Evolutionary conservation across 768 basidiomycete species (phyloP).

Genomic region (Lactarius sanguifluus): DNA sequence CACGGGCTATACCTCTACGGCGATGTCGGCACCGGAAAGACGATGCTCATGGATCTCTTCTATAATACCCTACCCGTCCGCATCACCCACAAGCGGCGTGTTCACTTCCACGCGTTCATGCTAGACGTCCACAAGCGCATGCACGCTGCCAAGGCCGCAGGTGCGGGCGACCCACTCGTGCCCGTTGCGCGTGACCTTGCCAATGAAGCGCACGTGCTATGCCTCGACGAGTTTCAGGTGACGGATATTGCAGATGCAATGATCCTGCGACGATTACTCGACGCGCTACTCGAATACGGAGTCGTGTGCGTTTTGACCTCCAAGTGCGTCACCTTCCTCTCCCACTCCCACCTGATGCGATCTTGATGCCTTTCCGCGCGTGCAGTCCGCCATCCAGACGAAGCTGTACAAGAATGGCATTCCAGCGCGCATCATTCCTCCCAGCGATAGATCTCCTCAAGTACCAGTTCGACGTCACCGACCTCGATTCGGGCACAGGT

Average conservation of each 20-base stretch:
- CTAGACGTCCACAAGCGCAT: conserved; percentile 95
- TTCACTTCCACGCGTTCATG: conserved; percentile 99
- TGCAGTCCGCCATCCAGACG: conserved; percentile 92
- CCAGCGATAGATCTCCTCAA: conserved; percentile 95
- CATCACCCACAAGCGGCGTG: conserved; percentile 73
- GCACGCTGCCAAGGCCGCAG: conserved; percentile 72
- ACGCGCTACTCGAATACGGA: conserved; percentile 81
- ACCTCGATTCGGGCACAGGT: conserved; percentile 96
- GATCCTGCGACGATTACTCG: conserved; percentile 89
- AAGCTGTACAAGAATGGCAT: conserved; percentile 99
- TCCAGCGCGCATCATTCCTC: conserved; percentile 91
- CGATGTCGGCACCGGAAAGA: conserved; percentile 96
- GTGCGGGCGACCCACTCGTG: conserved; percentile 77
- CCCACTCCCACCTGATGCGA: neutral
- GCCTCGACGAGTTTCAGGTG: conserved; percentile 99
- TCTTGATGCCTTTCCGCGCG: neutral
- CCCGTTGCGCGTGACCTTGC: conserved; percentile 91
- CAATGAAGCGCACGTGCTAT: conserved; percentile 78
- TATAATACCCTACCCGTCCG: conserved; percentile 74
- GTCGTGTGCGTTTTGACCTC: conserved; percentile 96
- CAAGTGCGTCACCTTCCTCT: conserved; percentile 61
- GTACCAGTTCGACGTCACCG: conserved; percentile 79
- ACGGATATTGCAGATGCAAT: conserved; percentile 98
- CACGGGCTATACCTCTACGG: conserved; percentile 91
- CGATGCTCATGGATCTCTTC: conserved; percentile 99